These are phyloP conservation scores for Macrolepiota dolichaula DNA, from an alignment of 768 basidiomycete genomes.

Conservation along the genomic window DNA sequence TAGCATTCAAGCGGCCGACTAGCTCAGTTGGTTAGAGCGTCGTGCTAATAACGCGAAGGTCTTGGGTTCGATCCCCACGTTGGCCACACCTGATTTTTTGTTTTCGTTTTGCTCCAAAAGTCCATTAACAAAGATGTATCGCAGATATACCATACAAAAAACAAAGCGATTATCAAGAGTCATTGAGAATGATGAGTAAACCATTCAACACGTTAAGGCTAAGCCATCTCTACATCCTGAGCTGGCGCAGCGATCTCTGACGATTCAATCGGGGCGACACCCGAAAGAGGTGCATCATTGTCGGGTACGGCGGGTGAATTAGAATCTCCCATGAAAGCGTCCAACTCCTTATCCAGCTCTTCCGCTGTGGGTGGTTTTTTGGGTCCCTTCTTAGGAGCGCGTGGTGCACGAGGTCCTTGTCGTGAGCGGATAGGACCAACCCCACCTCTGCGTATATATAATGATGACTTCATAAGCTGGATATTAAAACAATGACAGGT, in stretches of 20 bases:
- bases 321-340: constrained; percentile 77
- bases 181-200: no score
- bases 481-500: not conserved
- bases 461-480: not conserved
- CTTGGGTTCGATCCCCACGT: constrained; percentile 36
- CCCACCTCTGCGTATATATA: constrained; percentile 21
- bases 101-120: no score
- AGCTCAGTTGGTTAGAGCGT: constrained; percentile 88
- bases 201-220: no score
- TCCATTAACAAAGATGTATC: no score
- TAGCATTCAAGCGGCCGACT: constrained; percentile 46
- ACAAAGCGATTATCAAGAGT: no score
- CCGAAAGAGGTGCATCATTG: constrained; percentile 3
- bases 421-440: constrained; percentile 50
- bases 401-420: constrained; percentile 25
- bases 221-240: constrained; percentile 55
- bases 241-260: constrained; percentile 14
- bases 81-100: constrained; percentile 6
- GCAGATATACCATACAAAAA: no score
- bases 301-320: constrained; percentile 21
- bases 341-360: constrained; percentile 86
- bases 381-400: constrained; percentile 14
- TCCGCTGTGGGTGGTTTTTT: constrained; percentile 70
- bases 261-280: constrained; percentile 4
- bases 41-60: constrained; percentile 77